A percentile compares a stretch with the other conserved stretches of the same genome.
phyloP scores from a whole-genome alignment of 192 early-diverging fungal genomes.

The Endogone sp. region DNA sequence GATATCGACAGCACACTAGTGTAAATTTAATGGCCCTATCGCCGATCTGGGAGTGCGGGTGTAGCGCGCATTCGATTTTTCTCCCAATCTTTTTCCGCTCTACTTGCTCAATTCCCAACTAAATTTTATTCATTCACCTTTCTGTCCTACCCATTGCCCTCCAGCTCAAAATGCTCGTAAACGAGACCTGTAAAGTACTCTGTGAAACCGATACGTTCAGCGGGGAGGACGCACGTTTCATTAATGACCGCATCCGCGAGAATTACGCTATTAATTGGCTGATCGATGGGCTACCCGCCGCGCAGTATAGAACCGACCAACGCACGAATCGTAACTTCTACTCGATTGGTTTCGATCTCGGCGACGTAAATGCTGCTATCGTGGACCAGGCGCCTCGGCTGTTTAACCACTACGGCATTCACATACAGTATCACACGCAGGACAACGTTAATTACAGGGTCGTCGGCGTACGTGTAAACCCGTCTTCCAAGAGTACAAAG shows the following conservation, averaged over 20 bases:
- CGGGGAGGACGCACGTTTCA: constrained; percentile 74
- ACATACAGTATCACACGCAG: constrained; percentile 76
- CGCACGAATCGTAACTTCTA: constrained; percentile 54
- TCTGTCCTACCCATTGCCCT: too few relatives aligned
- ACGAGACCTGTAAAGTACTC: too few relatives aligned
- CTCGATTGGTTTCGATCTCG: constrained; percentile 80
- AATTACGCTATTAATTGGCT: constrained; percentile 80
- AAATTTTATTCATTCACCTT: too few relatives aligned
- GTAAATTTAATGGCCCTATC: too few relatives aligned
- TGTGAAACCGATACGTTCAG: too few relatives aligned
- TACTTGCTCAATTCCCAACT: too few relatives aligned
- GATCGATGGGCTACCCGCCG: constrained; percentile 91
- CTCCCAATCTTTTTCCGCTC: too few relatives aligned
- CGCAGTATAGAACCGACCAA: constrained; percentile 49
- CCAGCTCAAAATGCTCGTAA: constrained; percentile 26
- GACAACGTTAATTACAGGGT: constrained; percentile 65
- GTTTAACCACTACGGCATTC: constrained; percentile 88
- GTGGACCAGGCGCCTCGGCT: constrained; percentile 63
- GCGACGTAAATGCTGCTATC: constrained; percentile 22
- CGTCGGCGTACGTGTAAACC: constrained; percentile 82
- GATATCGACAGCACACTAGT: too few relatives aligned
- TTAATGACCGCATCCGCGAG: constrained; percentile 77
- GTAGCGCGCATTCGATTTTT: too few relatives aligned
- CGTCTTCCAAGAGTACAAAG: constrained; percentile 53
- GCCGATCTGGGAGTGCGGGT: too few relatives aligned